Percentiles rank a stretch among this genome's conserved stretches.
phyloP scores from a whole-genome alignment of 2,329 filamentous ascomycete genomes.

The Calonectria pteridis region DNA sequence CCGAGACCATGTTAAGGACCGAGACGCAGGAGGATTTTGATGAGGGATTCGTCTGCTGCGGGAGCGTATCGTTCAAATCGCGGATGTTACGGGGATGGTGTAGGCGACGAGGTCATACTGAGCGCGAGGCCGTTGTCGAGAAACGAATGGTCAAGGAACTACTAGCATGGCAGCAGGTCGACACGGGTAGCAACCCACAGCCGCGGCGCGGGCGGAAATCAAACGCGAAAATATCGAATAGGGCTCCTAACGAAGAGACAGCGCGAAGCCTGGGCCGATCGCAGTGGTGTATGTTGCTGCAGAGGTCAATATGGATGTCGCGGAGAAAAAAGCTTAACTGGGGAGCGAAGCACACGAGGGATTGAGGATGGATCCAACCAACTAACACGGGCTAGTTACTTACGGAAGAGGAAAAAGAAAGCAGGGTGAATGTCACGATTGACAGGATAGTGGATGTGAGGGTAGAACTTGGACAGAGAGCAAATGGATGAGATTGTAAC shows the following conservation, averaged over 20 bases:
- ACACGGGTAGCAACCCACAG: constrained; percentile 22
- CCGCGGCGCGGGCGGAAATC: constrained; percentile 29
- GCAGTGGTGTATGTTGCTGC: not conserved
- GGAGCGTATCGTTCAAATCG: constrained; percentile 31
- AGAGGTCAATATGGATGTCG: constrained; percentile 31
- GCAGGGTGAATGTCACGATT: constrained; percentile 17
- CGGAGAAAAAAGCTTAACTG: constrained; percentile 29
- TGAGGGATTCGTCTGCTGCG: constrained; percentile 18
- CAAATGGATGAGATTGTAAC: constrained; percentile 29
- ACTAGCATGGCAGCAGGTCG: constrained; percentile 42
- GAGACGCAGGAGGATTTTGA: constrained; percentile 15
- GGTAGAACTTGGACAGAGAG: constrained; percentile 25
- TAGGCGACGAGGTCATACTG: constrained; percentile 42
- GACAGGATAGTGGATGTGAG: constrained; percentile 10
- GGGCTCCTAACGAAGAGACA: not conserved
- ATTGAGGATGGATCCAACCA: constrained; percentile 29
- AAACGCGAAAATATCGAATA: constrained; percentile 15
- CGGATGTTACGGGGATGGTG: constrained; percentile 36
- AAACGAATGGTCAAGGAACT: constrained; percentile 34
- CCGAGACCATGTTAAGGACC: constrained; percentile 54
- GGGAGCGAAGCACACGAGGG: constrained; percentile 33
- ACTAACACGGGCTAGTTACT: constrained; percentile 44
- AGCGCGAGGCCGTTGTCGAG: constrained; percentile 37
- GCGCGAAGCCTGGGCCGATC: not conserved
- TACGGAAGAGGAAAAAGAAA: constrained; percentile 26